A percentile compares a stretch with the other conserved stretches of the same genome.
These are phyloP conservation scores for Acidiella bohemica DNA, from an alignment of 495 filamentous ascomycete genomes.

Conservation along the genomic window DNA sequence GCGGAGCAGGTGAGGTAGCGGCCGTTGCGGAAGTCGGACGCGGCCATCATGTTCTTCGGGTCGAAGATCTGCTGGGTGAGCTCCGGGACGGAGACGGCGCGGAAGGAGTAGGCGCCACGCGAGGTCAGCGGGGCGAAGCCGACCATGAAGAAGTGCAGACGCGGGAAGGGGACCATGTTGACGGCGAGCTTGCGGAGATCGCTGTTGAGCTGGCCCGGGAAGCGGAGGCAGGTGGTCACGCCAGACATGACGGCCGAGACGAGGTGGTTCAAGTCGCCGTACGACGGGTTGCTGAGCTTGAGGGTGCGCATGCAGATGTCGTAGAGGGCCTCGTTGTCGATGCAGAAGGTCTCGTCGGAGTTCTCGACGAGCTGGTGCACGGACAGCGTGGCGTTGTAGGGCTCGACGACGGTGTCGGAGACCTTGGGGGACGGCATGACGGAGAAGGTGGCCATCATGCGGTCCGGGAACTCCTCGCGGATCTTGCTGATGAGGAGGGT, in stretches of 20 bases:
- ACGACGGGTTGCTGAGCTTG: constrained; percentile 95
- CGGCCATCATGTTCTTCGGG: constrained; percentile 99
- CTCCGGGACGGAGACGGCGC: constrained; percentile 92
- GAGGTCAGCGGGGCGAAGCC: constrained; percentile 97
- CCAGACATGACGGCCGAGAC: constrained; percentile 99
- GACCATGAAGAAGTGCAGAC: constrained; percentile 99
- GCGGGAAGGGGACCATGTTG: constrained; percentile 99
- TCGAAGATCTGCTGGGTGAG: constrained; percentile 99
- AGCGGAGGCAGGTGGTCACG: constrained; percentile 95
- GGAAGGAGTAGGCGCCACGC: constrained; percentile 90
- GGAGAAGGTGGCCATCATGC: constrained; percentile 99
- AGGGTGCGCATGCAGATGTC: constrained; percentile 99
- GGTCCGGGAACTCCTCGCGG: constrained; percentile 99
- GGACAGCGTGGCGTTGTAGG: constrained; percentile 98
- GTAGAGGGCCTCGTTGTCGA: constrained; percentile 99
- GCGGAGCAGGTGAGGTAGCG: constrained; percentile 99
- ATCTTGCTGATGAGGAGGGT: constrained; percentile 99
- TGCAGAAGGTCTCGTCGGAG: constrained; percentile 99
- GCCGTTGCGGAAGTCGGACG: constrained; percentile 98
- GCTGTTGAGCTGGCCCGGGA: constrained; percentile 99
- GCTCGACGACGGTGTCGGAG: constrained; percentile 98
- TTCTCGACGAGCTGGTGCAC: constrained; percentile 99
- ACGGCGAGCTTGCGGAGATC: constrained; percentile 98
- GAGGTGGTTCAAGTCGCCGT: constrained; percentile 98
- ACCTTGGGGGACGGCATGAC: constrained; percentile 99